phyloP scores from a whole-genome alignment of 495 filamentous ascomycete species.

The Penicillium bialowiezense region DNA sequence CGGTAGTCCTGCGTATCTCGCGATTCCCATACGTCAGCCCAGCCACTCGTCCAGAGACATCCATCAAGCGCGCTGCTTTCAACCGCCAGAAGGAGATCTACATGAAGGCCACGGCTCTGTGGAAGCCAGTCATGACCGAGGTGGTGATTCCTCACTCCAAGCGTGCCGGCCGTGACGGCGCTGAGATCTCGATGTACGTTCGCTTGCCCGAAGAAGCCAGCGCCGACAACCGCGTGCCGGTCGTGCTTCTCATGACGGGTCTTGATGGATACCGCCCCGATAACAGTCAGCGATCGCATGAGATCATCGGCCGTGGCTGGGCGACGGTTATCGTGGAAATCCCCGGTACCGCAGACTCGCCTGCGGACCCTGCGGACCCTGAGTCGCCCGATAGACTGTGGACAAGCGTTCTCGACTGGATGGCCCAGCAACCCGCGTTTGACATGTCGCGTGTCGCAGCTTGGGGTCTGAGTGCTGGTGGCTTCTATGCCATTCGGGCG shows the following conservation, averaged over 20 bases:
- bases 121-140: slow-evolving; percentile 56
- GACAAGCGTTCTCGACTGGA: slow-evolving; percentile 64
- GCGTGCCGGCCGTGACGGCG: slow-evolving; percentile 46
- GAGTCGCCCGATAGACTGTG: slow-evolving; percentile 50
- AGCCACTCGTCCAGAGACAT: slow-evolving; percentile 29
- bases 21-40: slow-evolving; percentile 67
- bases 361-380: slow-evolving; percentile 57
- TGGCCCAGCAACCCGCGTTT: slow-evolving; percentile 54
- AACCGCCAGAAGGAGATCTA: slow-evolving; percentile 64
- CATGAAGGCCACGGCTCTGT: slow-evolving; percentile 54
- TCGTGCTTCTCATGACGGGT: slow-evolving; percentile 70
- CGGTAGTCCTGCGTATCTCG: slow-evolving; percentile 69
- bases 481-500: slow-evolving; percentile 72
- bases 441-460: slow-evolving; percentile 60
- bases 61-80: slow-evolving; percentile 61
- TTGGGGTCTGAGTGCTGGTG: slow-evolving; percentile 74
- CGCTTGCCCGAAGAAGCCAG: slow-evolving; percentile 51
- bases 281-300: slow-evolving; percentile 67
- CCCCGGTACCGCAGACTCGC: slow-evolving; percentile 77
- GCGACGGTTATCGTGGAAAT: slow-evolving; percentile 66
- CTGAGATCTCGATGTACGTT: slow-evolving; percentile 62
- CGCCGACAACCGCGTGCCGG: slow-evolving; percentile 45
- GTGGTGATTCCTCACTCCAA: slow-evolving; percentile 58
- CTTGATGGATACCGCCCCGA: slow-evolving; percentile 79
- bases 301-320: slow-evolving; percentile 61